Evolutionary conservation across 768 basidiomycete genomes (phyloP).

Genomic region (Trametes cubensis): DNA sequence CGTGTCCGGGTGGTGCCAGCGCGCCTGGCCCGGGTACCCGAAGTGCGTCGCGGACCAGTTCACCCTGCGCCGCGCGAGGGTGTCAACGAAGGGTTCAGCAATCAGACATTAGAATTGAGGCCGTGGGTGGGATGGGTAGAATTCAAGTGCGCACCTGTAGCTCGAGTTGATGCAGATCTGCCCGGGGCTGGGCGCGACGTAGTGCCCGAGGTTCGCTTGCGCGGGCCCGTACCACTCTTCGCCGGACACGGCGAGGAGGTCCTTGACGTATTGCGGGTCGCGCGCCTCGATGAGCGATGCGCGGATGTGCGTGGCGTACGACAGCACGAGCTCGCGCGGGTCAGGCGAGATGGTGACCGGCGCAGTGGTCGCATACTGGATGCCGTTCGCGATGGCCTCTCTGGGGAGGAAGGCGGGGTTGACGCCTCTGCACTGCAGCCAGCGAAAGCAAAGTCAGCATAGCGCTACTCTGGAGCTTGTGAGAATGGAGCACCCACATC

Average conservation of each 20-base stretch:
- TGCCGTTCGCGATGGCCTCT: not conserved
- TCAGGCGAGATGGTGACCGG: too few relatives aligned
- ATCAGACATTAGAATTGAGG: too few relatives aligned
- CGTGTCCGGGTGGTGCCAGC: conserved; percentile 4
- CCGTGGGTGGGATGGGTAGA: not conserved
- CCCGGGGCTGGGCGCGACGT: not conserved
- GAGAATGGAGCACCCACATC: too few relatives aligned
- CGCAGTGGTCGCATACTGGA: not conserved
- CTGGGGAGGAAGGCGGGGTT: not conserved
- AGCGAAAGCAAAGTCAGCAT: not conserved
- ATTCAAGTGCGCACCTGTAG: not conserved
- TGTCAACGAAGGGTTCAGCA: too few relatives aligned
- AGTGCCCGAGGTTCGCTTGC: not conserved
- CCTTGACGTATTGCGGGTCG: not conserved
- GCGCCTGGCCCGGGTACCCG: not conserved
- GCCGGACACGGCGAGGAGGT: not conserved
- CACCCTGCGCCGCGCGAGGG: not conserved
- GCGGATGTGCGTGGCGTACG: too few relatives aligned
- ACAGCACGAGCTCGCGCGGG: too few relatives aligned
- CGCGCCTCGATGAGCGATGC: too few relatives aligned
- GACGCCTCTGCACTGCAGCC: not conserved
- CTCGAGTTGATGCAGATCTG: conserved; percentile 2
- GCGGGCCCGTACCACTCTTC: not conserved
- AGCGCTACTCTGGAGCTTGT: too few relatives aligned
- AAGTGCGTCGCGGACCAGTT: conserved; percentile 4